Evolutionary conservation across 192 early-diverging fungal species (phyloP), one percentile per base, ranked within the genome.

Genomic region (Mortierella antarctica): DNA sequence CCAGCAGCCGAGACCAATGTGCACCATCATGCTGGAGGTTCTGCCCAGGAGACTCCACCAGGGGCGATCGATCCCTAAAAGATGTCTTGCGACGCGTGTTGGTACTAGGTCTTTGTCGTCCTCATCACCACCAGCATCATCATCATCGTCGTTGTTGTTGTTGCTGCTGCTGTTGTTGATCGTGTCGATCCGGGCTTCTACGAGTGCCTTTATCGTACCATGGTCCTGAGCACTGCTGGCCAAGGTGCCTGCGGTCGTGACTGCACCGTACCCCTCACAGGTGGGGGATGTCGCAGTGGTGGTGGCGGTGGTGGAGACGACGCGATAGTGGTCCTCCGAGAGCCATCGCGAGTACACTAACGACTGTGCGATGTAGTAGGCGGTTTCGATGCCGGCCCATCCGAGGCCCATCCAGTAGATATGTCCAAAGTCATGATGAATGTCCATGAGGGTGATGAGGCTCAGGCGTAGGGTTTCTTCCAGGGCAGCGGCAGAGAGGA

Each of bases 31-130:
- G 42, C 81, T 82, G 14, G 83, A 77, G n/a, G 75, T 69, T 23
- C 81, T 67, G 48, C 83, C 81, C 79, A 85, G 78, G 2, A 85
- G 57, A 52, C 83, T 82, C 83, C 83, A 85, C 83, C 83, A 85
- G 8, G 83, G 79, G 1, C 80, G 75, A 21, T 82, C 70, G 48
- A 76, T 70, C 10, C 73, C 82, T 2, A 85, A 58, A 6, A 77
- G 62, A 18, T 74, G 73, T 21, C 71, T 70, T 21, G 69, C 67
- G 46, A 72, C 70, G 9, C 62, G 68, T 23, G 69, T 71, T 40
- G 61, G 31, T 21, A 59, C 68, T 2, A 21, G 7, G 7, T 58
- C 21, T 55, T 49, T 46, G 7, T 62, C 64, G 18, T 39, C 41
- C 31, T 57, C 65, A 20, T 23, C 13, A 9, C n/a, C 46, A 7